phyloP scores from a whole-genome alignment of 139 green algal species.

The Tetraselmis striata region DNA sequence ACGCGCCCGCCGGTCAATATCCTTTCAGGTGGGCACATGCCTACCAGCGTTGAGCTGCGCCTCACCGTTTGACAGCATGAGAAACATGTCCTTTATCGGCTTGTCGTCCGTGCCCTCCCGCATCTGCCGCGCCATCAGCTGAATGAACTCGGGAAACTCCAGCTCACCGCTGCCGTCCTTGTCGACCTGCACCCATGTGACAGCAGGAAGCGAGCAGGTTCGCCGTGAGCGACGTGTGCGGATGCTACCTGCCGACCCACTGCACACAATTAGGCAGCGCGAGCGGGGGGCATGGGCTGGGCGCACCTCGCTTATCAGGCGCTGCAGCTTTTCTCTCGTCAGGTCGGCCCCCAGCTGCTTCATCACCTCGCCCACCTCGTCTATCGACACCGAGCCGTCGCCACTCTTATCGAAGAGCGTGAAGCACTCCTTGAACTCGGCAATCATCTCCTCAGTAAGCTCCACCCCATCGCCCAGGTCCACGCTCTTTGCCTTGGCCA shows the following conservation, averaged over 20 bases:
- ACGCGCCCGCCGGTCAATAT: too few relatives aligned
- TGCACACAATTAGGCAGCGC: too few relatives aligned
- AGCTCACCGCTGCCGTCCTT: neutral
- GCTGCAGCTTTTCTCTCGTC: neutral
- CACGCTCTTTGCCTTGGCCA: neutral
- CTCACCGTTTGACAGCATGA: neutral
- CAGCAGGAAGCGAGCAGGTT: neutral
- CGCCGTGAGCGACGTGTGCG: too few relatives aligned
- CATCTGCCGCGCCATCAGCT: neutral
- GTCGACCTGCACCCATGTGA: neutral
- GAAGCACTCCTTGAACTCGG: constrained; percentile 13
- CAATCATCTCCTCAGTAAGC: constrained; percentile 10
- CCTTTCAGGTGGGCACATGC: too few relatives aligned
- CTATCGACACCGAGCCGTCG: neutral
- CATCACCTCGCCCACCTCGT: neutral
- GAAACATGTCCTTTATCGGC: neutral
- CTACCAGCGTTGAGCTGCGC: too few relatives aligned
- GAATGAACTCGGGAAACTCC: neutral
- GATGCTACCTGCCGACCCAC: too few relatives aligned
- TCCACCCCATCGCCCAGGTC: neutral
- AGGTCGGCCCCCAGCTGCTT: neutral
- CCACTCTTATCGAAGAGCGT: constrained; percentile 11
- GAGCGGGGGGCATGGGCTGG: too few relatives aligned
- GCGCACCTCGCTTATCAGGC: neutral
- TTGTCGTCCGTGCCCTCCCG: neutral